A percentile compares a stretch with the other conserved stretches of the same genome.
Conservation (phyloP, 306 rosid genomes). For the Fragaria iinumae region DNA sequence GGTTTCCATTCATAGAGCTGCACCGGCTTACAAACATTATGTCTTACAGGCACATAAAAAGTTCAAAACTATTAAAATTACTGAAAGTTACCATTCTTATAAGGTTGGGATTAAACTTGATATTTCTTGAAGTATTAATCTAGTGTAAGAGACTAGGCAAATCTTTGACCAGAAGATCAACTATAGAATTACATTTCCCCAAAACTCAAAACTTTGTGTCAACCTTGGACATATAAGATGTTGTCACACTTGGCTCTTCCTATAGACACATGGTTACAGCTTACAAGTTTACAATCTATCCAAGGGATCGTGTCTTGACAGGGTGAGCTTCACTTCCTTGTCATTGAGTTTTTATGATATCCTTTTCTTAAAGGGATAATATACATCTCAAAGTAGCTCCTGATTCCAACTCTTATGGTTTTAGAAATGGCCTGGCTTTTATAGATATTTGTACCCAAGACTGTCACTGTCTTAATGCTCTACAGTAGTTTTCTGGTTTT, state of each 20-base stretch:
- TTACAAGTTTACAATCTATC: background rate
- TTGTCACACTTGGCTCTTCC: background rate
- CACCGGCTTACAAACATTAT: background rate
- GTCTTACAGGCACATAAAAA: background rate
- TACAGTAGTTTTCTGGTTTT: background rate
- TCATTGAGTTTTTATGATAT: background rate
- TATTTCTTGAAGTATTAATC: background rate
- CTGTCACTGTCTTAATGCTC: background rate
- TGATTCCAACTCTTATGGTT: background rate
- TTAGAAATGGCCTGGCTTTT: background rate
- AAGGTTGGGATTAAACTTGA: background rate
- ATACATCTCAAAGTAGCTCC: background rate
- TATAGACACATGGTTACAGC: background rate
- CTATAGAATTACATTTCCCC: background rate
- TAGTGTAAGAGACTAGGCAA: background rate
- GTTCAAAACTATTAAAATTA: background rate
- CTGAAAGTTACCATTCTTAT: background rate
- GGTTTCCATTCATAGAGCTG: background rate
- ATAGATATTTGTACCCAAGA: background rate
- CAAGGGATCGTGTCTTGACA: background rate
- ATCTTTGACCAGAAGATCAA: background rate
- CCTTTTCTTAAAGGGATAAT: background rate
- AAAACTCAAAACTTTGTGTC: constrained; percentile 1
- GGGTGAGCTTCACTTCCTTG: background rate
- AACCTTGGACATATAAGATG: background rate